Base-by-base conservation (phyloP, 371 early-diverging fungal species). In the Mortierella sp. region DNA sequence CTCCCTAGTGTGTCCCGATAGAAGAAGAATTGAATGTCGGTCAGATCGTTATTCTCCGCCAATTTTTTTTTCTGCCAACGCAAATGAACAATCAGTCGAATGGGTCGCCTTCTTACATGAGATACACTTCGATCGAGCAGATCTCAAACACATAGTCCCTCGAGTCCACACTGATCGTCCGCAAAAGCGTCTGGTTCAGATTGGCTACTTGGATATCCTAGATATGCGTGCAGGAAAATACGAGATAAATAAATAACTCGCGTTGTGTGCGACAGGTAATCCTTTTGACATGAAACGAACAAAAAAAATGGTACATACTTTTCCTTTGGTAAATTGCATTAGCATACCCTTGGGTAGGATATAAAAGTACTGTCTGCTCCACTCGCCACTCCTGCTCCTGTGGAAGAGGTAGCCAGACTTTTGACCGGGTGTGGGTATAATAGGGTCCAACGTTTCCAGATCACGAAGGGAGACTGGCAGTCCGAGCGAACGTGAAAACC, bases 111-210 rank as follows among this genome's bases (percentile, higher is more conserved):
- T 4, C 83, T 10, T 74, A 82, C 83, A 78, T 78, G 22, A 82
- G 67, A 64, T 82, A 82, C 47, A 82, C 69, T 43, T 82, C 83
- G 19, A 82, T 82, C 39, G 83, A 82, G 63, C 83, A 82, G 19
- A 82, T 82, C 66, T 82, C 83, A 61, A 82, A 82, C 8, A 78
- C 83, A 78, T 74, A 82, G 52, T 82, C 83, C 29, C 83, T 61
- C 31, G 75, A 67, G 52, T 82, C 83, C 26, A 74, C 72, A n/a
- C 71, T 74, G 50, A 82, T 73, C 6, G 78, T 74, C 53, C 83
- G 64, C 19, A 82, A 55, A 13, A 82, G 73, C 29, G 83, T 78
- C 64, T 82, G 83, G 9, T 70, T 82, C 48, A 82, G 48, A 44
- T 82, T 82, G 16, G 83, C 83, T 5, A 82, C 63, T 68, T 82